Conservation (phyloP, 352 stramenopile species). For the Elongisporangium senticosum region DNA sequence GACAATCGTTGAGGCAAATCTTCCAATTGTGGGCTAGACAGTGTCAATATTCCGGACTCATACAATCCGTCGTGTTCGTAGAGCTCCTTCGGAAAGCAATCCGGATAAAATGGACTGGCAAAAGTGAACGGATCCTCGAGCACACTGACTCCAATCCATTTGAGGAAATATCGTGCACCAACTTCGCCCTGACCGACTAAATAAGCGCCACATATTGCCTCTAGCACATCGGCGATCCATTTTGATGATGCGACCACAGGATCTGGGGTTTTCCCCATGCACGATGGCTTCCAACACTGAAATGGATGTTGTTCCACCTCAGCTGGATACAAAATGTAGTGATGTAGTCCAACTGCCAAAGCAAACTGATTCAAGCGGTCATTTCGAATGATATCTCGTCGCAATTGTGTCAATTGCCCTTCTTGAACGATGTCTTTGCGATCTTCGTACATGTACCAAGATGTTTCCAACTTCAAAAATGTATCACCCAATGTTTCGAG, state of each 20-base stretch:
- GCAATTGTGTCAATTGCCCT: conserved; percentile 64
- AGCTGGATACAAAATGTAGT: conserved; percentile 75
- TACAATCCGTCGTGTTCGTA: conserved; percentile 37
- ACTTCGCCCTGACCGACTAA: conserved; percentile 63
- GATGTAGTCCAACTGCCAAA: conserved; percentile 44
- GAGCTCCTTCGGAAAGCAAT: conserved; percentile 62
- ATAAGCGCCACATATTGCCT: conserved; percentile 79
- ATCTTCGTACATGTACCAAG: conserved; percentile 79
- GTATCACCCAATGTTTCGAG: conserved; percentile 82
- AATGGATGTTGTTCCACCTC: conserved; percentile 82
- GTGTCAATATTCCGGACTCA: conserved; percentile 19
- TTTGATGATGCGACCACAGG: conserved; percentile 68
- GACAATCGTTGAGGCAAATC: conserved; percentile 45
- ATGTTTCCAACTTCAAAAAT: conserved; percentile 83
- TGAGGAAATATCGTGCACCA: conserved; percentile 69
- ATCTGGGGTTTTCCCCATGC: conserved; percentile 76
- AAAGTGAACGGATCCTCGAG: conserved; percentile 39
- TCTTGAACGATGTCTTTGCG: conserved; percentile 68
- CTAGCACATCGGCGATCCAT: conserved; percentile 82
- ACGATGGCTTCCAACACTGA: conserved; percentile 83
- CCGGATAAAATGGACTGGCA: conserved; percentile 46
- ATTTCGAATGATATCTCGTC: conserved; percentile 84
- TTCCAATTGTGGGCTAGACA: conserved; percentile 39
- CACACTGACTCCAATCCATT: conserved; percentile 70
- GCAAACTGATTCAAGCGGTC: conserved; percentile 76